phyloP scores from a whole-genome alignment of 192 early-diverging fungal genomes.

The Allomyces arbusculus region DNA sequence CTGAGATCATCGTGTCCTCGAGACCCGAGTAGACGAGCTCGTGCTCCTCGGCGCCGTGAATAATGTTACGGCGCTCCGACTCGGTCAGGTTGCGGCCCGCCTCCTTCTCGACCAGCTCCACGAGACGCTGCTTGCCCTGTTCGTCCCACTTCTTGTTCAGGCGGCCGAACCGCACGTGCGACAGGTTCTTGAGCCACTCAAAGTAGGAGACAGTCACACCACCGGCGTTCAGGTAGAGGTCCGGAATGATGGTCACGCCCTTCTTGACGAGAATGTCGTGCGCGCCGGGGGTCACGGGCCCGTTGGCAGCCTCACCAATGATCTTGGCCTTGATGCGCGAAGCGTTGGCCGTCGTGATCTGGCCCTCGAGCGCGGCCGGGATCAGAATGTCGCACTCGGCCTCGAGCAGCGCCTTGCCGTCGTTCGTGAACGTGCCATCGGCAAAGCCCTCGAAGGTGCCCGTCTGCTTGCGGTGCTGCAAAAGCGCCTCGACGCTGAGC shows the following conservation, averaged over 20 bases:
- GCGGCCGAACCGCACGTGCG: conserved; percentile 64
- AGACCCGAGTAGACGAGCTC: conserved; percentile 70
- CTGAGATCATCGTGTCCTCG: conserved; percentile 70
- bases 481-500: conserved; percentile 41
- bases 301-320: conserved; percentile 64
- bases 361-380: conserved; percentile 61
- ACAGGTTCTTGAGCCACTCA: conserved; percentile 71
- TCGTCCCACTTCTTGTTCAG: conserved; percentile 75
- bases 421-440: conserved; percentile 35
- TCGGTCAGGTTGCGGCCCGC: conserved; percentile 52
- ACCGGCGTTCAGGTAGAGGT: conserved; percentile 58
- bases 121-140: conserved; percentile 42
- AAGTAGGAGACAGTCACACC: conserved; percentile 67
- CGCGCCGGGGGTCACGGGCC: conserved; percentile 52
- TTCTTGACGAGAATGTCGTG: conserved; percentile 39
- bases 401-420: conserved; percentile 33
- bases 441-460: conserved; percentile 47
- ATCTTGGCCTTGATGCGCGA: conserved; percentile 56
- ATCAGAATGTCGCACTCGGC: conserved; percentile 65
- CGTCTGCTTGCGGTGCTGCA: conserved; percentile 34
- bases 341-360: conserved; percentile 52
- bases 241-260: conserved; percentile 47
- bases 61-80: conserved; percentile 48
- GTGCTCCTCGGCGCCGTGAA: conserved; percentile 64
- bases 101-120: conserved; percentile 48